Percentiles rank a stretch among this genome's conserved stretches.
Conservation (phyloP, 257 asterid species). For the Rauvolfia tetraphylla region DNA sequence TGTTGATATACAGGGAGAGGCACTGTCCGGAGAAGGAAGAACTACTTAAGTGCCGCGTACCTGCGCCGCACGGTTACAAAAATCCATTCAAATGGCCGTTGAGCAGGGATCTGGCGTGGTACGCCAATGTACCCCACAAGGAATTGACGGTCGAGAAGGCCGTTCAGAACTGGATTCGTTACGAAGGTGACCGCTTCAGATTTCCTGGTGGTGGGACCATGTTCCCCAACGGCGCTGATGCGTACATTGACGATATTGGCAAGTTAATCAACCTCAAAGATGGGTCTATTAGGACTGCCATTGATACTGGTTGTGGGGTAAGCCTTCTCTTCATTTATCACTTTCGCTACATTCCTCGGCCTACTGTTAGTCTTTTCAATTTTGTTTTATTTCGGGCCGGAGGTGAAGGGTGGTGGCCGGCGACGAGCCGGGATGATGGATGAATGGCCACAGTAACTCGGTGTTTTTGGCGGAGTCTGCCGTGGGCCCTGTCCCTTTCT, state of each 20-base stretch:
- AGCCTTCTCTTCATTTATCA: not conserved
- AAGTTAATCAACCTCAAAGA: constrained; percentile 62
- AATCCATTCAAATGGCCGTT: constrained; percentile 75
- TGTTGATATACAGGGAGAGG: constrained; percentile 63
- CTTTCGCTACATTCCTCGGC: not conserved
- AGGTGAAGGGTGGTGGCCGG: not conserved
- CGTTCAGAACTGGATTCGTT: constrained; percentile 83
- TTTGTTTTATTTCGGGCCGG: not conserved
- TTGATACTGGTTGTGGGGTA: constrained; percentile 99
- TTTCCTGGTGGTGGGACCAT: constrained; percentile 95
- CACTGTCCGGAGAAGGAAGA: constrained; percentile 64
- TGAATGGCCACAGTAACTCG: not conserved
- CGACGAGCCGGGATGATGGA: not conserved
- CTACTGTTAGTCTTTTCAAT: not conserved
- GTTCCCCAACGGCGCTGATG: constrained; percentile 77
- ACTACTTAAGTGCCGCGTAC: constrained; percentile 57
- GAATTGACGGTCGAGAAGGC: constrained; percentile 83
- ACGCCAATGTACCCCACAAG: constrained; percentile 79
- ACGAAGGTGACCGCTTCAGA: constrained; percentile 65
- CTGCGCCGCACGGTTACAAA: constrained; percentile 70
- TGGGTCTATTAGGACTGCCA: constrained; percentile 79
- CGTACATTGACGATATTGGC: constrained; percentile 70
- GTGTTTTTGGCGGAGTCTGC: not conserved
- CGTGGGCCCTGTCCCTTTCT: not conserved
- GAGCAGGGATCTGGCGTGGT: constrained; percentile 84